phyloP scores from a whole-genome alignment of 2,329 filamentous ascomycete genomes.

The Nothomitra cinnamomea region DNA sequence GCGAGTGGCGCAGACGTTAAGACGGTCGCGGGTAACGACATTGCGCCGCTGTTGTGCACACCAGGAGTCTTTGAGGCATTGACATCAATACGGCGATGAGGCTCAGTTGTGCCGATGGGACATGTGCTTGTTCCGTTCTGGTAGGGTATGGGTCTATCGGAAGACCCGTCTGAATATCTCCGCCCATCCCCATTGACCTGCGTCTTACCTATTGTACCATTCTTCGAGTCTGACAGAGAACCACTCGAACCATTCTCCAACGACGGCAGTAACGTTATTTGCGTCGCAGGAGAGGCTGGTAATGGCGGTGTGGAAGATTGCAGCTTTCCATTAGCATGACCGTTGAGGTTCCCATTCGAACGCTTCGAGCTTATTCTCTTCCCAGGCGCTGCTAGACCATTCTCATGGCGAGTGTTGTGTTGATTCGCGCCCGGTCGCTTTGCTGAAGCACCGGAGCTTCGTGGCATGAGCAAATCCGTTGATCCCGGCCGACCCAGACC shows the following conservation, averaged over 20 bases:
- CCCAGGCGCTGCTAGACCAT: constrained; percentile 65
- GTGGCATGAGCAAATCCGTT: constrained; percentile 3
- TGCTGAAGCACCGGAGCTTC: constrained; percentile 15
- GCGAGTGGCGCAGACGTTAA: constrained; percentile 78
- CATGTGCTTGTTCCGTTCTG: constrained; percentile 19
- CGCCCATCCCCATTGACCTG: not conserved
- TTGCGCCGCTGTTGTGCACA: constrained; percentile 51
- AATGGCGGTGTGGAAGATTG: constrained; percentile 22
- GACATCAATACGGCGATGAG: constrained; percentile 51
- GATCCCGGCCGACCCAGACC: constrained; percentile 2
- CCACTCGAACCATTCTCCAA: constrained; percentile 16
- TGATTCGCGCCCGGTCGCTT: constrained; percentile 48
- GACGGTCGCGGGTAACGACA: constrained; percentile 71
- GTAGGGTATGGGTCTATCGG: constrained; percentile 16
- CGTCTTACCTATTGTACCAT: constrained; percentile 18
- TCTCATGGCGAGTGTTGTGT: constrained; percentile 66
- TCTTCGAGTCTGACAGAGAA: constrained; percentile 17
- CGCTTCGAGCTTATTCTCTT: constrained; percentile 47
- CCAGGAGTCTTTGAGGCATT: constrained; percentile 50
- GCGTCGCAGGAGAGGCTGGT: constrained; percentile 21
- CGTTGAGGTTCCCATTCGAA: constrained; percentile 37
- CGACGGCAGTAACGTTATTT: constrained; percentile 9
- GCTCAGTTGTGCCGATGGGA: not conserved
- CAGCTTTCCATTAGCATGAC: constrained; percentile 26
- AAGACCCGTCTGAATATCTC: constrained; percentile 5